Evolutionary conservation across 164 flowering plant species (phyloP).

Genomic region (Aristolochia californica): DNA sequence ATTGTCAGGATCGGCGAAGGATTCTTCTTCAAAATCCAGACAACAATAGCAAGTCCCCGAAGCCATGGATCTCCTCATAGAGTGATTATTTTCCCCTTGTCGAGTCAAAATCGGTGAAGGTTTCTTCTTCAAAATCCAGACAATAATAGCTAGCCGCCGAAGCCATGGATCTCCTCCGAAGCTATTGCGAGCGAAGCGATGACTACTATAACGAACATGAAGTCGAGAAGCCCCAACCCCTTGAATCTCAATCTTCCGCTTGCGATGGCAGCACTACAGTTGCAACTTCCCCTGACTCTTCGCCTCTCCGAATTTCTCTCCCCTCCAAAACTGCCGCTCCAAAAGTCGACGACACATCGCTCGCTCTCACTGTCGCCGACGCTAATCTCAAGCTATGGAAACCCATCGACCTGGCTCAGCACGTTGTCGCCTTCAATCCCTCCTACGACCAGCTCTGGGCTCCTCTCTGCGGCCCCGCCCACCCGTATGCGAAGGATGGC

Average conservation of each 20-base stretch:
- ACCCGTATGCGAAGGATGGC: conserved; percentile 94
- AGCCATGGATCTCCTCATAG: too few relatives aligned
- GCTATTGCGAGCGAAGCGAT: conserved; percentile 4
- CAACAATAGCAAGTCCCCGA: too few relatives aligned
- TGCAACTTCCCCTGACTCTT: conserved; percentile 25
- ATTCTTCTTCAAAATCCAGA: too few relatives aligned
- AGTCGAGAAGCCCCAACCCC: not conserved
- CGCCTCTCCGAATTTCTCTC: conserved; percentile 46
- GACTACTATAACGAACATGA: not conserved
- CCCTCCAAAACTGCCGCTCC: conserved; percentile 72
- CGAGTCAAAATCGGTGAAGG: too few relatives aligned
- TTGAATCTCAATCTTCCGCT: too few relatives aligned
- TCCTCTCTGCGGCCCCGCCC: conserved; percentile 84
- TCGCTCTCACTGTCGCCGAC: conserved; percentile 53
- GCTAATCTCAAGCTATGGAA: conserved; percentile 13
- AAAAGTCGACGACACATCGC: conserved; percentile 66
- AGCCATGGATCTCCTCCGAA: conserved; percentile 7
- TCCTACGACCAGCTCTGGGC: conserved; percentile 98
- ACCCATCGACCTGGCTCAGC: conserved; percentile 83
- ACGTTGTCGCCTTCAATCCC: conserved; percentile 67
- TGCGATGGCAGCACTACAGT: not conserved
- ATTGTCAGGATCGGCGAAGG: too few relatives aligned
- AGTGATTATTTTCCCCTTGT: too few relatives aligned
- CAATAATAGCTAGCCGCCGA: too few relatives aligned
- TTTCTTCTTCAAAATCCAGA: too few relatives aligned